These are phyloP conservation scores for Colletotrichum sansevieriae DNA, from an alignment of 2,329 filamentous ascomycete species.

Conservation along the genomic window DNA sequence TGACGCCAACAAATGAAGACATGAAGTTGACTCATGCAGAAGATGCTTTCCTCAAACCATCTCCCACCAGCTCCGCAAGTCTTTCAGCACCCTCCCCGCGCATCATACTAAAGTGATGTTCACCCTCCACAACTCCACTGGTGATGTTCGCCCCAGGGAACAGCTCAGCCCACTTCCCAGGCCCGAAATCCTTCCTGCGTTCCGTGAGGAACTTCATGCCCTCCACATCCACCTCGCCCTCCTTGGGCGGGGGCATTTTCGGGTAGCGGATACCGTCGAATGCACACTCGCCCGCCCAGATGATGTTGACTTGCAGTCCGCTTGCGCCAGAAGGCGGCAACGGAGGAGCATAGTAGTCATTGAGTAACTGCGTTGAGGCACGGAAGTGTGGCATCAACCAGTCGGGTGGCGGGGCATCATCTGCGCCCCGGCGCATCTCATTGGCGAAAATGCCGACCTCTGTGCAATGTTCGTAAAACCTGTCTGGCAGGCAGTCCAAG, in stretches of 20 bases:
- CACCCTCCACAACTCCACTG: slow-evolving; percentile 75
- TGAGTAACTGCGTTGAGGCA: slow-evolving; percentile 75
- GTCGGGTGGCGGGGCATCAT: slow-evolving; percentile 68
- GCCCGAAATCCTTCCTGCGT: slow-evolving; percentile 77
- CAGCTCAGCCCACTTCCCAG: slow-evolving; percentile 77
- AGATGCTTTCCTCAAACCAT: background rate
- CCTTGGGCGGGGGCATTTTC: slow-evolving; percentile 69
- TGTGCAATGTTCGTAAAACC: slow-evolving; percentile 79
- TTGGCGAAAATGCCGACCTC: slow-evolving; percentile 78
- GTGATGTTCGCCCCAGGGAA: slow-evolving; percentile 71
- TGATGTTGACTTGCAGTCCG: slow-evolving; percentile 71
- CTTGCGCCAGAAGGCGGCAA: slow-evolving; percentile 69
- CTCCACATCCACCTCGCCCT: slow-evolving; percentile 64
- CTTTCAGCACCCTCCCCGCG: slow-evolving; percentile 60
- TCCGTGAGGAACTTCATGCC: slow-evolving; percentile 71
- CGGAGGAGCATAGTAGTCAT: slow-evolving; percentile 70
- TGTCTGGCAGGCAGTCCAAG: slow-evolving; percentile 73
- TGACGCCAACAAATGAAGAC: background rate
- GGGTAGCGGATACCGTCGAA: slow-evolving; percentile 76
- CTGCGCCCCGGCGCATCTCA: slow-evolving; percentile 55
- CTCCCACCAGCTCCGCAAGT: background rate
- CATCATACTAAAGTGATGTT: slow-evolving; percentile 83
- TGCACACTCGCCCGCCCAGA: slow-evolving; percentile 81
- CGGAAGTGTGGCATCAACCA: slow-evolving; percentile 83
- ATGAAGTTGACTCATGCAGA: background rate